Base-by-base conservation (phyloP, 2,329 filamentous ascomycete species). In the Zasmidium angulare region DNA sequence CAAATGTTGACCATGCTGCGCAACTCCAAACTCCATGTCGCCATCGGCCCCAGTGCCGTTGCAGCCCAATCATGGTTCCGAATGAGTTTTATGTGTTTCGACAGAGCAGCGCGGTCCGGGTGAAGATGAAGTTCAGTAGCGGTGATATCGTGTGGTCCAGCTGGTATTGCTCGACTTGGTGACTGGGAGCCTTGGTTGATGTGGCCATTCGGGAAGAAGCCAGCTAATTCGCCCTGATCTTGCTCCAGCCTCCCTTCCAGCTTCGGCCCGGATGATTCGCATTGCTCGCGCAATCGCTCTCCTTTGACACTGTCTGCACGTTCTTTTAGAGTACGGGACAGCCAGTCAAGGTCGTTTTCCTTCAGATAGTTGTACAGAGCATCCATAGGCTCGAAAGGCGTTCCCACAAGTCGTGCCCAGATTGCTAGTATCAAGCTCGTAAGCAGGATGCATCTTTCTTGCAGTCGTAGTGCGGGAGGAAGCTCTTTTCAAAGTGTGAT, bases 1-100 rank as follows among this genome's bases (percentile, higher is more conserved):
- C 62, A 26, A 19, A 66, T 53, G 49, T 68, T 68, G 17, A 63
- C 61, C 11, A 51, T 55, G 12, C 63, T 49, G 17, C 66, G 53
- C 14, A 68, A 54, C 21, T 57, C 49, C 11, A 55, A 12, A 23
- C 47, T 49, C 66, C 66, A 68, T 6, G 49, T 55, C 1, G 51
- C 22, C 58, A 68, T 64, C 2, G 58, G 51, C 4, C 66, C 66
- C 9, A 68, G 46, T 2, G 31, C 11, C 1, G 64, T 68, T 3
- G 31, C 21, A 11, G 51, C 47, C 64, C 66, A 68, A 29, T 66
- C 59, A n/a, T 64, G 53, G 7, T 43, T 24, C 9, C 64, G 59
- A 6, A 66, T 20, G 12, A 58, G 36, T 10, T 58, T 24, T n/a
- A 65, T 58, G 56, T 66, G 63, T 12, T 50, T 53, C 1, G 64